A percentile compares a stretch with the other conserved stretches of the same genome.
These are phyloP conservation scores for Tolypocladium paradoxum DNA, from an alignment of 2,329 filamentous ascomycete genomes.

Conservation along the genomic window DNA sequence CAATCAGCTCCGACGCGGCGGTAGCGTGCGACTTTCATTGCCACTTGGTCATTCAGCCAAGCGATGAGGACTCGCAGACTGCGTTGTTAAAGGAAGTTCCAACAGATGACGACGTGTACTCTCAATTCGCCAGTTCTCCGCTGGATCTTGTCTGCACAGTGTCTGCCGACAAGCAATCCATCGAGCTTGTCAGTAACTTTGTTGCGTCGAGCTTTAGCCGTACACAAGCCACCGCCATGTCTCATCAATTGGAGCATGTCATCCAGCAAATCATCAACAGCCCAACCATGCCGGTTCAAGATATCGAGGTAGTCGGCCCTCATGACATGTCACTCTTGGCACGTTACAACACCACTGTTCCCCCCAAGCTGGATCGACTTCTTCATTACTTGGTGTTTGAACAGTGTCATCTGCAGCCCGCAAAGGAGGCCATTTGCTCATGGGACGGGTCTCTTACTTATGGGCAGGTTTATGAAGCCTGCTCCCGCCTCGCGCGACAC, in stretches of 20 bases:
- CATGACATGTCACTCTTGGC: background rate
- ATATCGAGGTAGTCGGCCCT: background rate
- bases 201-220: background rate
- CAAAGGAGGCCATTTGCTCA: background rate
- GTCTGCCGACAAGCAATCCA: background rate
- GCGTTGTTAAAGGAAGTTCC: background rate
- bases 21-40: conserved; percentile 2
- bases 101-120: background rate
- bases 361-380: background rate
- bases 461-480: conserved; percentile 1
- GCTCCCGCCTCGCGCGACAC: background rate
- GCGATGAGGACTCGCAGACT: background rate
- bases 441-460: conserved; percentile 1
- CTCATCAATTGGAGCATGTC: background rate
- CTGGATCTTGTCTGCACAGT: background rate
- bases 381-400: conserved; percentile 1
- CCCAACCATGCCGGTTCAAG: background rate
- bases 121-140: background rate
- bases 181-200: background rate
- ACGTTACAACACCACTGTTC: background rate
- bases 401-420: background rate
- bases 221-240: background rate
- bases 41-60: conserved; percentile 1
- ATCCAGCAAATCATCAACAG: background rate
- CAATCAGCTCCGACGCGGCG: background rate